These are phyloP conservation scores for Eucalyptus tenuipes DNA, from an alignment of 345 rosid species.

Conservation along the genomic window DNA sequence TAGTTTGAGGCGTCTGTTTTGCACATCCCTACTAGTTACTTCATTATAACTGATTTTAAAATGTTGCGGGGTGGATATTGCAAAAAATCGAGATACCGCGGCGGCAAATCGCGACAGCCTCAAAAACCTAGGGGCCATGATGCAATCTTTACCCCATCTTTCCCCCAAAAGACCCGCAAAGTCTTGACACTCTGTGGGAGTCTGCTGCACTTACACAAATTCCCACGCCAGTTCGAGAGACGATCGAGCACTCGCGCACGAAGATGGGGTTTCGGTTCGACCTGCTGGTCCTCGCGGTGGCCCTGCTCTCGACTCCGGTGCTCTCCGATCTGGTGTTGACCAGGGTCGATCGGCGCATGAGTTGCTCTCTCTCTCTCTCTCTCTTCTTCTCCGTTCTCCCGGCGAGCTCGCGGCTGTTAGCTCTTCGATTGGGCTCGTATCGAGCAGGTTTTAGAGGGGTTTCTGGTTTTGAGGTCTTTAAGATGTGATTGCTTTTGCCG, in stretches of 20 bases:
- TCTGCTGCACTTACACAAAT: neutral
- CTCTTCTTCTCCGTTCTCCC: neutral
- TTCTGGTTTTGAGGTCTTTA: neutral
- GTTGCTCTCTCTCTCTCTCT: neutral
- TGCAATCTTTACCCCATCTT: neutral
- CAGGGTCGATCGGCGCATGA: conserved; percentile 85
- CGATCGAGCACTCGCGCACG: neutral
- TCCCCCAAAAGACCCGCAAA: neutral
- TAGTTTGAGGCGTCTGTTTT: too few species aligned
- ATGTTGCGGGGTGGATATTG: neutral
- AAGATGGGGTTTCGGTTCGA: conserved; percentile 23
- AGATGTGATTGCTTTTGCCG: neutral
- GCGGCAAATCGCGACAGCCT: neutral
- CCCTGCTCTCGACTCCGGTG: conserved; percentile 35
- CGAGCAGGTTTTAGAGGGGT: neutral
- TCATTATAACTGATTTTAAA: neutral
- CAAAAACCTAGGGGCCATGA: neutral
- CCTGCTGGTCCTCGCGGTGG: conserved; percentile 23
- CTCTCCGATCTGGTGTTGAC: conserved; percentile 80
- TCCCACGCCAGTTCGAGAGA: neutral
- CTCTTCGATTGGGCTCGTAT: neutral
- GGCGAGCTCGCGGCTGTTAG: neutral
- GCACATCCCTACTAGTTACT: too few species aligned
- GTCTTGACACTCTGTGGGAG: neutral
- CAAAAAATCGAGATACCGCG: neutral